Evolutionary conservation across 306 rosid genomes (phyloP), one percentile per base, ranked within the genome.

Genomic region (Hylodesmum podocarpum): DNA sequence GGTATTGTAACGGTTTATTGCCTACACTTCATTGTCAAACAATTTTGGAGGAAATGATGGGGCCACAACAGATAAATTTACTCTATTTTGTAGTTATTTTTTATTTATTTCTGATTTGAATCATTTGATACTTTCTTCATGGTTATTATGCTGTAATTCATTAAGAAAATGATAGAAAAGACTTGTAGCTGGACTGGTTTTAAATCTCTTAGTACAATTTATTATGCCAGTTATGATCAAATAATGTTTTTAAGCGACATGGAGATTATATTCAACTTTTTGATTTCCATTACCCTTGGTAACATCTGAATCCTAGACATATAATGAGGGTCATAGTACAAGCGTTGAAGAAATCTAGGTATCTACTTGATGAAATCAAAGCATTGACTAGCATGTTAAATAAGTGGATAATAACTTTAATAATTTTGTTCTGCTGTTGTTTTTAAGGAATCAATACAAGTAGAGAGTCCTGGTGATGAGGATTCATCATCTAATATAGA

Each of bases 401-500:
- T 14, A 18, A 36, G 66, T 44, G 33, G 39, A 51, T 57, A 15
- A 62, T 59, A 14, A 28, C 53, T 24, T 24, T 27, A 33, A 37
- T 31, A 31, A 29, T 47, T 24, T 27, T 24, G 16, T 51, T 66
- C 29, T 66, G 21, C 72, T 65, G n/a, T 70, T 67, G 55, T 54
- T 81, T 68, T 64, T 55, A 83, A 92, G 98, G 92, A 88, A 78
- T 65, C 92, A 44, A 79, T 80, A 70, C 89, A 63, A 43, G 91
- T 43, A 39, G 93, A 84, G 72, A 94, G 96, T 65, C 93, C 88
- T 43, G 86, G 87, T 39, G 91, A 89, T 14, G 93, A 80, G 73
- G 97, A 89, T 80, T 91, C 95, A 33, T 89, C 97, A 72, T 92
- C 96, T 49, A 83, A 92, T 76, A 81, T 72, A 54, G 93, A 88